A percentile compares a stretch with the other conserved stretches of the same genome.
phyloP scores from a whole-genome alignment of 495 filamentous ascomycete genomes.

The Podospora pseudoanserina region DNA sequence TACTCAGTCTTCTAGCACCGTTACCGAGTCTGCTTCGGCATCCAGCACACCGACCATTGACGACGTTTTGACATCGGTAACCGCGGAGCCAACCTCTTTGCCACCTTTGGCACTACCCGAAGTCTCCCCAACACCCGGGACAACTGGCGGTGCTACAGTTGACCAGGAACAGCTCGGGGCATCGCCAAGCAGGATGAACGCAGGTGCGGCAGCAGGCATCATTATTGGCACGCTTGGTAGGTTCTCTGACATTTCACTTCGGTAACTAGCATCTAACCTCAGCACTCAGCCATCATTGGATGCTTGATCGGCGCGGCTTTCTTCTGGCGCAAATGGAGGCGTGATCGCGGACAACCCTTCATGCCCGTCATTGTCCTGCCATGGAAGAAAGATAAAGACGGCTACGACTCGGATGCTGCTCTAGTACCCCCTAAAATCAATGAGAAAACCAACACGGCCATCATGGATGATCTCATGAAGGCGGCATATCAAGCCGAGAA shows the following conservation, averaged over 20 bases:
- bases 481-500: constrained; percentile 26
- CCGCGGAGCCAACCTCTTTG: background rate
- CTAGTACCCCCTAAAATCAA: background rate
- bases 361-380: constrained; percentile 12
- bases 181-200: background rate
- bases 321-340: constrained; percentile 21
- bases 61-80: background rate
- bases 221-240: constrained; percentile 24
- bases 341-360: constrained; percentile 15
- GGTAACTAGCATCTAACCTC: background rate
- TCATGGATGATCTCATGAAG: constrained; percentile 29
- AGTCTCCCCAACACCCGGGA: constrained; percentile 5
- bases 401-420: constrained; percentile 3
- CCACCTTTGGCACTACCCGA: background rate
- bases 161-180: background rate
- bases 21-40: background rate
- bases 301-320: constrained; percentile 17
- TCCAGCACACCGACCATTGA: constrained; percentile 1
- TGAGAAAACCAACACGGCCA: constrained; percentile 27
- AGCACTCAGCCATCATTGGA: constrained; percentile 15
- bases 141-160: background rate
- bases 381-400: background rate
- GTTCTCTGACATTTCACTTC: background rate
- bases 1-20: background rate
- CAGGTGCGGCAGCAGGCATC: constrained; percentile 20